Evolutionary conservation across 225 moss, liverwort and hornwort genomes (phyloP), one percentile per base, ranked within the genome.

Genomic region (Asterella californica): DNA sequence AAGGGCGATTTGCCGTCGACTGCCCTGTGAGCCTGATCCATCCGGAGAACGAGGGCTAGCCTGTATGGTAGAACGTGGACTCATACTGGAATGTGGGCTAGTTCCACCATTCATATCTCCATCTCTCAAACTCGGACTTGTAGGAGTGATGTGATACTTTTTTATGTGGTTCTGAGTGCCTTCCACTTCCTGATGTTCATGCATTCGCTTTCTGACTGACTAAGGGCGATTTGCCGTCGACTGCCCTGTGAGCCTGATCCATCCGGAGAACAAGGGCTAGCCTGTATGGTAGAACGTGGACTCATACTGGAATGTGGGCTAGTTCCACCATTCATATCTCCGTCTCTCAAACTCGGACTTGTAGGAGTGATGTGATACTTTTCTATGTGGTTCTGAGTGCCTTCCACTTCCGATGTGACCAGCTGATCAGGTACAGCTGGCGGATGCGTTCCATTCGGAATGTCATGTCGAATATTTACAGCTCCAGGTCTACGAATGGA

Each of bases 381-480:
- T 65, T 81, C 81, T 53, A 84, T 66, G 55, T 85, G 68, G 36
- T 78, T 83, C 71, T 87, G 85, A 32, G 84, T 75, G 22, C 86
- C 83, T 29, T 89, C 91, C 69, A 82, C 76, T 72, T 87, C 90
- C 76, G 81, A 78, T n/a, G 83, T 67, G 63, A 79, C 85, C 50
- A 84, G 27, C 57, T 75, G 42, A 76, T 94, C 94, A 59, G 88
- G 83, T 65, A 84, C 65, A 83, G 84, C 86, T 77, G 78, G 85
- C 30, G 81, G 78, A 86, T 93, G 94, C 76, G 88, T 81, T 59
- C 93, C 95, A 83, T 95, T 93, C 72, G 95, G 82, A 71, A 83
- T 71, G 45, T 93, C 93, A 63, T 90, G 87, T 70, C 90, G 90
- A 81, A 88, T 82, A 79, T 87, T 86, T 77, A 87, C 70, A 54